These are phyloP conservation scores for Rhodotorula paludigena DNA, from an alignment of 768 basidiomycete species.

Conservation along the genomic window DNA sequence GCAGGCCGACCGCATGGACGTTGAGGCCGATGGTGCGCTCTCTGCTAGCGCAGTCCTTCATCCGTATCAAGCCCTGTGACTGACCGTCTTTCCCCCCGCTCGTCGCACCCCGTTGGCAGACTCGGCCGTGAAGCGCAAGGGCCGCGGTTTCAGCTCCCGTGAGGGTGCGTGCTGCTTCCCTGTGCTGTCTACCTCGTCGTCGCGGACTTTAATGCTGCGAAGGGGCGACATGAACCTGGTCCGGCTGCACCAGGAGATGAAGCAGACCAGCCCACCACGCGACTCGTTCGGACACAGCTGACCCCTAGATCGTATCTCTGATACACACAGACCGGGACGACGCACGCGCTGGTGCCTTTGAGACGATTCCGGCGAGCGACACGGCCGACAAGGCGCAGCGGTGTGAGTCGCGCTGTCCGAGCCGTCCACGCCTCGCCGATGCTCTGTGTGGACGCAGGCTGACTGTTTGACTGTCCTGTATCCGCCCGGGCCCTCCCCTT, in stretches of 20 bases:
- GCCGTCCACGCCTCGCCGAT: too few relatives aligned
- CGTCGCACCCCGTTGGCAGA: background rate
- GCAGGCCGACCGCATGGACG: conserved; percentile 33
- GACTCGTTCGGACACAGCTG: background rate
- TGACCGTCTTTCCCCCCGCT: background rate
- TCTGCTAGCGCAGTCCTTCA: background rate
- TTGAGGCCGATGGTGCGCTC: conserved; percentile 7
- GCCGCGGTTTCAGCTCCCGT: conserved; percentile 11
- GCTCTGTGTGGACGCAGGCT: too few relatives aligned
- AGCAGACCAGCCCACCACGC: background rate
- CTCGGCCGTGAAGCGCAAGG: conserved; percentile 26
- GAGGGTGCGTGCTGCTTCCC: conserved; percentile 19
- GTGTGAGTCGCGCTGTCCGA: conserved; percentile 9
- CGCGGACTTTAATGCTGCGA: too few relatives aligned
- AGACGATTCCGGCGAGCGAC: conserved; percentile 2
- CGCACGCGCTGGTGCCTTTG: background rate
- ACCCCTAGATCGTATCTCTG: background rate
- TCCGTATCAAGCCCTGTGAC: background rate
- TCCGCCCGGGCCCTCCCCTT: background rate
- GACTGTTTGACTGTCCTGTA: too few relatives aligned
- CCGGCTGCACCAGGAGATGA: too few relatives aligned
- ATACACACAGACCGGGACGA: background rate
- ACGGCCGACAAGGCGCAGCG: conserved; percentile 20
- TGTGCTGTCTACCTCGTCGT: too few relatives aligned
- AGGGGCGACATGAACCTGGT: too few relatives aligned